Base-by-base conservation (phyloP, 805 yeast species). In the Cyberlindnera maritima region DNA sequence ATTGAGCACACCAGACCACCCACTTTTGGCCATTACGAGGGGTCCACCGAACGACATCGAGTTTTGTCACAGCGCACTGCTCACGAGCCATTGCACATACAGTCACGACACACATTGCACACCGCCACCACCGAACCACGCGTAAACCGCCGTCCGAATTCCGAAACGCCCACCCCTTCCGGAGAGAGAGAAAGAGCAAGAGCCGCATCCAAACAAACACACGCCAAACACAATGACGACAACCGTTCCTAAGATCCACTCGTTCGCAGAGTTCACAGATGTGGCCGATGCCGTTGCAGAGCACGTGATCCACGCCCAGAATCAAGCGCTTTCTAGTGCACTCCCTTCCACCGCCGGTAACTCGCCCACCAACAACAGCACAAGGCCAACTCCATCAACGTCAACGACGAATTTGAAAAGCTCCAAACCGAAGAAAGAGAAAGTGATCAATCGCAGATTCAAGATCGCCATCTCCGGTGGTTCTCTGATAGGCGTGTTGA, bases 251-350 rank as follows among this genome's bases (percentile, higher is more conserved):
- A 81, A 89, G 51, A 85, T 92, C 43, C 91, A 88, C 75, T 88
- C 97, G 42, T 92, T 94, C 65, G 94, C 90, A 37, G 96, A 87
- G 65, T 84, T 88, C 60, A 74, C 81, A 25, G 94, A 88, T 15
- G 97, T 92, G 28, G 97, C 98, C 2, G 96, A 87, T 45, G 98
- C 98, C 20, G 96, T 92, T 25, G 97, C 97, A 1, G 97, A 94
- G 67, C 96, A 91, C 66, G 85, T 92, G 41, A 81, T 90, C 31
- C 80, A 87, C 25, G 95, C 96, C 12, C 98, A 94, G 68, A 88
- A 91, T 61, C 65, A 62, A 46, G 73, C 74, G 2, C 55, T 71
- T 18, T 33, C 54, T 10, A 44, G 32, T n/a, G 32, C 45, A 12
- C 37, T 42, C 13, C 49, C 52, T 14, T 36, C 52, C 14, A 42